Percentiles rank a stretch among this genome's conserved stretches.
Conservation (phyloP, 75 land plant species). For the Cryptomeria japonica region DNA sequence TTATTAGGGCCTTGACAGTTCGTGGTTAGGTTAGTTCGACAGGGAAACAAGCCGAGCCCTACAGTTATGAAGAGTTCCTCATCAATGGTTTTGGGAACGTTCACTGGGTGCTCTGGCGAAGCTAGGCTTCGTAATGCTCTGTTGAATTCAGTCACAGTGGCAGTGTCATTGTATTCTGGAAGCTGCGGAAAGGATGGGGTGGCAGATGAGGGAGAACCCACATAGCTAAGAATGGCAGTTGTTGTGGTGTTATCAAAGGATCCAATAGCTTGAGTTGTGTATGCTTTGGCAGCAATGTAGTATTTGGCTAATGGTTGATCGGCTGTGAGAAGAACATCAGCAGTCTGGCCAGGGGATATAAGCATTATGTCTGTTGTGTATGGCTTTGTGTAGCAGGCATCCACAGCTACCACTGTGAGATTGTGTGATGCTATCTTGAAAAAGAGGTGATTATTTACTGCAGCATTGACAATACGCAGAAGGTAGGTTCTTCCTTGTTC, state of each 20-base stretch:
- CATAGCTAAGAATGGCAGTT: slow-evolving; percentile 37
- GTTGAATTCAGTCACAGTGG: background rate
- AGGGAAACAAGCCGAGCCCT: background rate
- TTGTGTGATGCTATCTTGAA: background rate
- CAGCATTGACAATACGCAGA: background rate
- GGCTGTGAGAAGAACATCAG: slow-evolving; percentile 45
- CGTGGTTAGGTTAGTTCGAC: background rate
- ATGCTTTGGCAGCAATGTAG: slow-evolving; percentile 45
- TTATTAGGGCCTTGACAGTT: background rate
- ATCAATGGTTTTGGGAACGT: background rate
- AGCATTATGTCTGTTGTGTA: background rate
- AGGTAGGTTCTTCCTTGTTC: background rate
- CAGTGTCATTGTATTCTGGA: background rate
- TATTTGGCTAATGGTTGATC: slow-evolving; percentile 33
- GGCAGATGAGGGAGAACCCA: background rate
- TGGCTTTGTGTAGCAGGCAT: background rate
- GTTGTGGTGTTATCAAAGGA: slow-evolving; percentile 31
- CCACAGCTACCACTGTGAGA: background rate
- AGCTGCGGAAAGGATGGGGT: background rate
- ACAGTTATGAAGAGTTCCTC: background rate
- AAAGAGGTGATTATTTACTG: background rate
- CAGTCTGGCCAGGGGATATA: slow-evolving; percentile 27
- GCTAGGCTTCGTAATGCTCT: background rate
- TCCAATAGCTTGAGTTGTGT: background rate
- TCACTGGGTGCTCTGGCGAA: background rate